phyloP scores from a whole-genome alignment of 768 basidiomycete genomes.

The Mycena latifolia region DNA sequence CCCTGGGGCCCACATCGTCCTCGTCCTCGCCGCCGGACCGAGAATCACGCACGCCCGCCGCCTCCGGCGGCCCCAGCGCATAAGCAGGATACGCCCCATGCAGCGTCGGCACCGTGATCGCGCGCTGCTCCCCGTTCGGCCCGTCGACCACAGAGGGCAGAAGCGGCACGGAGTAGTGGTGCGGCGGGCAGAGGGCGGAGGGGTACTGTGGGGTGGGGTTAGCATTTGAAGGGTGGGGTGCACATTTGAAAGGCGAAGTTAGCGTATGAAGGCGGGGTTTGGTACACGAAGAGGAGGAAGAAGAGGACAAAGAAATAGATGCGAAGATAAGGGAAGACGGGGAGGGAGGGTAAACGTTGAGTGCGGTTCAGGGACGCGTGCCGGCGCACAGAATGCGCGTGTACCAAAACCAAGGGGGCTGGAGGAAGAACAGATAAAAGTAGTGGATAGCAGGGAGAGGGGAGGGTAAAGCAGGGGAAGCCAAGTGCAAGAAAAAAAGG shows the following conservation, averaged over 20 bases:
- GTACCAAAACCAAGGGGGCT: too few relatives aligned
- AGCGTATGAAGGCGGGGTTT: neutral
- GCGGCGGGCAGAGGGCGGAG: constrained; percentile 27
- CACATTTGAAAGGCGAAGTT: too few relatives aligned
- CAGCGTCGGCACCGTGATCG: constrained; percentile 26
- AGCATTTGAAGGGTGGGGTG: too few relatives aligned
- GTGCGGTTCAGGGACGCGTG: too few relatives aligned
- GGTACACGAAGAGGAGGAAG: too few relatives aligned
- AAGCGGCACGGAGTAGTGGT: constrained; percentile 34
- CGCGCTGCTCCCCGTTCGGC: neutral
- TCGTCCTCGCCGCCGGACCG: neutral
- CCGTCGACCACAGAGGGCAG: neutral
- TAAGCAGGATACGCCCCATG: constrained; percentile 29
- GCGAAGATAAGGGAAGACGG: neutral
- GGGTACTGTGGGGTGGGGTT: neutral
- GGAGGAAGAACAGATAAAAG: too few relatives aligned
- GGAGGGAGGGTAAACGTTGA: too few relatives aligned
- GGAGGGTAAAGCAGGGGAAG: too few relatives aligned
- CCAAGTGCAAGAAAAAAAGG: too few relatives aligned
- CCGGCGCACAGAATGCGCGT: too few relatives aligned
- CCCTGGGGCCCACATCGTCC: neutral
- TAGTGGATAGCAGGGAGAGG: too few relatives aligned
- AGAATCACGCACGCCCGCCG: too few relatives aligned
- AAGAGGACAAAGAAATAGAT: neutral
- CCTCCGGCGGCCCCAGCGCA: neutral